Evolutionary conservation across 805 yeast genomes (phyloP), one percentile per base, ranked within the genome.

Genomic region (Lachancea sp.): DNA sequence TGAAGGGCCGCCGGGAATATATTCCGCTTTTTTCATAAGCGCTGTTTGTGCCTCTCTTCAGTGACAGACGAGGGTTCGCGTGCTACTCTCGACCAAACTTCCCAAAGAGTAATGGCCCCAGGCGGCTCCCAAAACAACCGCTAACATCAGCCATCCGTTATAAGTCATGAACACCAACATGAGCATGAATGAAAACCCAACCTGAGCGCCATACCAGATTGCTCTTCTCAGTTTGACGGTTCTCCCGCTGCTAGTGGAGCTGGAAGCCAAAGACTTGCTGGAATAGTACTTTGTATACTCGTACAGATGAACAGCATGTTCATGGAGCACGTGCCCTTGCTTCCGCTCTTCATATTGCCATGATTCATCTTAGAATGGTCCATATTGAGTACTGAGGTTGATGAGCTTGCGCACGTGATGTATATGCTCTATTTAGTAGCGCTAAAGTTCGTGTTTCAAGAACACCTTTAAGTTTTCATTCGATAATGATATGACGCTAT

Each of bases 101-200:
- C 75, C 74, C 81, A 86, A 85, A 8, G 75, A 25, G 51, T 70
- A 77, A 55, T 78, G 72, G 1, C 95, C 95, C 19, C 75, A 17
- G n/a, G 69, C 71, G 2, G 92, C 92, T 2, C 95, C 95, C 2
- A 70, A 47, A 1, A 76, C 78, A 8, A 83, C 83, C 3, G 90
- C 78, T 6, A 76, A 34, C 92, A 84, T 83, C 24, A 79, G 72
- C 89, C 89, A 85, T 9, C 90, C 85, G 56, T 84, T 84, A 59
- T 82, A 85, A 5, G 90, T 83, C 95, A 85, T 85, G 51, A 84
- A 85, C 0, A 86, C 75, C 49, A 84, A 71, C 95, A 85, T 84
- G 51, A 79, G 63, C 66, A 78, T 64, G 52, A 82, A 80, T 3
- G 87, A 78, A 52, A 77, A 81, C 1, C 79, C 78, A 4, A 82